Percentiles rank a stretch among this genome's conserved stretches.
These are phyloP conservation scores for Termitomyces sp. DNA, from an alignment of 768 basidiomycete genomes.

Conservation along the genomic window DNA sequence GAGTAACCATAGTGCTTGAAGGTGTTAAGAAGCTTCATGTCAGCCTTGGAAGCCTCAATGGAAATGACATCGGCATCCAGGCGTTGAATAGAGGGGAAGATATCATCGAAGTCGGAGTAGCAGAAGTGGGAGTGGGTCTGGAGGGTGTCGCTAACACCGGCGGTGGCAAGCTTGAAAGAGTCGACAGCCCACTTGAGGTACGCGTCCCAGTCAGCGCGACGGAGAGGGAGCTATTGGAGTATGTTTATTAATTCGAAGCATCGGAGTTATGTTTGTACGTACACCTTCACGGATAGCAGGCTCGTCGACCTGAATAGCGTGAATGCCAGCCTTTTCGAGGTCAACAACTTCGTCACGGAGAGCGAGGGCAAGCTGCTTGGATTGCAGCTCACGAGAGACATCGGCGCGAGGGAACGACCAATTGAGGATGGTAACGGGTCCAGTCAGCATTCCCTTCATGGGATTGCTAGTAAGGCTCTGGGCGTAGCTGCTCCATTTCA, in stretches of 20 bases:
- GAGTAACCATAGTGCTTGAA: constrained; percentile 96
- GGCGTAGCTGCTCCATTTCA: constrained; percentile 94
- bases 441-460: constrained; percentile 99
- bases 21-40: constrained; percentile 94
- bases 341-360: constrained; percentile 98
- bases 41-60: constrained; percentile 96
- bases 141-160: constrained; percentile 88
- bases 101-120: constrained; percentile 98
- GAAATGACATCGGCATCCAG: constrained; percentile 99
- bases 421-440: constrained; percentile 98
- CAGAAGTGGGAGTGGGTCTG: constrained; percentile 99
- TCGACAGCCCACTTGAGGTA: constrained; percentile 99
- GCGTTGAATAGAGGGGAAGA: constrained; percentile 95
- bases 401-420: constrained; percentile 99
- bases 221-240: constrained; percentile 72
- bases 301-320: constrained; percentile 99
- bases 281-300: constrained; percentile 99
- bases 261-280: constrained; percentile 23
- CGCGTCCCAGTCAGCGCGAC: constrained; percentile 91
- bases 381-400: constrained; percentile 92
- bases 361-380: constrained; percentile 95
- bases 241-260: constrained; percentile 5
- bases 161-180: constrained; percentile 96
- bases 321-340: constrained; percentile 94
- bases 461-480: constrained; percentile 90